Base-by-base conservation (phyloP, 2,329 filamentous ascomycete genomes). In the Beauveria australis region DNA sequence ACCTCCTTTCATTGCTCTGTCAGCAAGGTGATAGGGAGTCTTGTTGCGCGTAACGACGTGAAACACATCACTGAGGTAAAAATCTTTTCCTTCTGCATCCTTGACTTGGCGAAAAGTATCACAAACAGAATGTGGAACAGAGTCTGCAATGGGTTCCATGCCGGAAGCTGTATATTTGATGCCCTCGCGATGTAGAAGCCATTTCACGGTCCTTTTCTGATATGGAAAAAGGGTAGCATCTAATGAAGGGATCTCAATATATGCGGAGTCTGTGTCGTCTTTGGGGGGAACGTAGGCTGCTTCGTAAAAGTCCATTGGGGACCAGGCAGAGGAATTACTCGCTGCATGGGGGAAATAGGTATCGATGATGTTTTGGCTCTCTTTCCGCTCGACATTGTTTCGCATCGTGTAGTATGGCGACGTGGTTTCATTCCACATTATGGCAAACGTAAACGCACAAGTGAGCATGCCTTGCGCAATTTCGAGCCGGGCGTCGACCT, bases 111-210 rank as follows among this genome's bases (percentile, higher is more conserved):
- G 68, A 59, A 77, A 78, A 24, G 66, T 65, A 28, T 69, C 66
- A 33, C 65, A 60, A 26, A 48, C 55, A 3, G 61, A 14, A 1
- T 33, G 43, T n/a, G 22, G 22, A 18, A 59, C 69, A 67, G 54
- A 37, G 16, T 51, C 59, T 8, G 60, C 46, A 1, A 54, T 43
- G 14, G 24, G 33, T 18, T 47, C 30, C 22, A 59, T 19, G 24
- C 48, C 46, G 12, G 46, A 40, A 14, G 59, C 54, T 5, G 65
- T 68, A 78, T 80, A 86, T 24, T 74, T 69, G 3, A 84, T 79
- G 5, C 85, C 84, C 73, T 93, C 89, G 51, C 86, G 80, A 47
- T 74, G 73, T 51, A 92, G 71, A 61, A 92, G 75, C 89, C 89
- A 93, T 53, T 85, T 78, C 2, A 92, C 77, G 1, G 88, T 82